Percentiles rank a stretch among this genome's conserved stretches.
These are phyloP conservation scores for Citrus mangshanensis DNA, from an alignment of 345 rosid genomes.

Conservation along the genomic window DNA sequence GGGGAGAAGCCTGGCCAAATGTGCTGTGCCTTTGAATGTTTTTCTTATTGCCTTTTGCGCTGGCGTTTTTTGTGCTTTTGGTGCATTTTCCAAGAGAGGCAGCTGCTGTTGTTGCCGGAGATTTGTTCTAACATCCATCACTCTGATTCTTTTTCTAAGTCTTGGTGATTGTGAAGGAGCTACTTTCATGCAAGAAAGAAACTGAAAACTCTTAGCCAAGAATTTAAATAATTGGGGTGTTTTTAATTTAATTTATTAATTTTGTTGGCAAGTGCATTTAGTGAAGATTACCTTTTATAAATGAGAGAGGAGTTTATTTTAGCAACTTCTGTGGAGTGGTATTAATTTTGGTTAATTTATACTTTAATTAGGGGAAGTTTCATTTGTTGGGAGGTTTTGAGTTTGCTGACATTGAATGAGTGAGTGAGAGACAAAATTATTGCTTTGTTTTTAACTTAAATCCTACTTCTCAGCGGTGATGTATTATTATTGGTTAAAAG, in stretches of 20 bases:
- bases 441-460: not conserved
- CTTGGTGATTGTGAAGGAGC: not conserved
- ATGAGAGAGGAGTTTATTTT: not conserved
- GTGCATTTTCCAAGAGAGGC: constrained; percentile 9
- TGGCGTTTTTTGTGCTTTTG: constrained; percentile 5
- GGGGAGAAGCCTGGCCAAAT: constrained; percentile 15
- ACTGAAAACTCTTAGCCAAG: not conserved
- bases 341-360: not conserved
- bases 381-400: not conserved
- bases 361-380: not conserved
- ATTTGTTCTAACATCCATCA: not conserved
- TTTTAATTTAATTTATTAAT: not conserved
- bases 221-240: not conserved
- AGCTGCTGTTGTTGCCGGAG: not conserved
- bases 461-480: not conserved
- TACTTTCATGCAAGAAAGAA: not conserved
- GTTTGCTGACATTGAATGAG: not conserved
- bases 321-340: not conserved
- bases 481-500: not conserved
- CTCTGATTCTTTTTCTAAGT: not conserved
- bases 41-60: constrained; percentile 3
- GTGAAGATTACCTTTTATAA: not conserved
- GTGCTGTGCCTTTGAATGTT: constrained; percentile 12
- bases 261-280: not conserved
- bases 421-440: not conserved